These are phyloP conservation scores for Geosmithia flava DNA, from an alignment of 2,329 filamentous ascomycete genomes.

Conservation along the genomic window DNA sequence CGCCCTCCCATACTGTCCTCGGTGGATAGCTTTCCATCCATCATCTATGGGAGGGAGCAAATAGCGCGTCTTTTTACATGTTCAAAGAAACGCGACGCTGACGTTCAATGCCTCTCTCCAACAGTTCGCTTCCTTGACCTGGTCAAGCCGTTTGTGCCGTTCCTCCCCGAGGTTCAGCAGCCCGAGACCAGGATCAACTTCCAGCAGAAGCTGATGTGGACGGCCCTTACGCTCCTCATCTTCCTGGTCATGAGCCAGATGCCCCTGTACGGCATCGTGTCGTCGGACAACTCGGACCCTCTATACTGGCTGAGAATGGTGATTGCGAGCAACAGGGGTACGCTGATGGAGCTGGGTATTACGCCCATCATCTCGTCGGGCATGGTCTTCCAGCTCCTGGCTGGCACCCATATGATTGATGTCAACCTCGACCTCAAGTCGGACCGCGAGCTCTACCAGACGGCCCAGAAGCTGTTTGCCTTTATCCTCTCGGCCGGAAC, in stretches of 20 bases:
- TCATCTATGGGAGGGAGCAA: conserved; percentile 1
- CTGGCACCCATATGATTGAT: conserved; percentile 98
- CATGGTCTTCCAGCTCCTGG: conserved; percentile 99
- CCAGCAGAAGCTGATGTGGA: conserved; percentile 98
- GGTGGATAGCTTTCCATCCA: not conserved
- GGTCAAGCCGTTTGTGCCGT: conserved; percentile 98
- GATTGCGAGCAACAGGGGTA: conserved; percentile 96
- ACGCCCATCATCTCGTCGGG: conserved; percentile 98
- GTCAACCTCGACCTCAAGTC: conserved; percentile 99
- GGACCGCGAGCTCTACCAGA: conserved; percentile 99
- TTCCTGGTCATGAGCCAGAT: conserved; percentile 99
- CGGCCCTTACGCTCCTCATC: conserved; percentile 85
- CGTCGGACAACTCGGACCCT: conserved; percentile 94
- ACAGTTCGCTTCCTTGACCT: conserved; percentile 97
- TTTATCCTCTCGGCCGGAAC: conserved; percentile 97
- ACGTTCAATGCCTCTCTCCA: conserved; percentile 8
- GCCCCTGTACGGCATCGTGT: conserved; percentile 98
- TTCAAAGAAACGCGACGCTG: conserved; percentile 12
- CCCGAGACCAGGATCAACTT: conserved; percentile 98
- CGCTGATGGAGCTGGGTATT: conserved; percentile 91
- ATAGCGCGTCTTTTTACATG: not conserved
- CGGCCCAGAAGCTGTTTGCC: conserved; percentile 95
- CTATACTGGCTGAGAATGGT: conserved; percentile 99
- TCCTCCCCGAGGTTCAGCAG: conserved; percentile 97
- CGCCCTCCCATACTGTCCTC: not conserved